phyloP scores from a whole-genome alignment of 805 yeast genomes.

The Saturnispora besseyi region DNA sequence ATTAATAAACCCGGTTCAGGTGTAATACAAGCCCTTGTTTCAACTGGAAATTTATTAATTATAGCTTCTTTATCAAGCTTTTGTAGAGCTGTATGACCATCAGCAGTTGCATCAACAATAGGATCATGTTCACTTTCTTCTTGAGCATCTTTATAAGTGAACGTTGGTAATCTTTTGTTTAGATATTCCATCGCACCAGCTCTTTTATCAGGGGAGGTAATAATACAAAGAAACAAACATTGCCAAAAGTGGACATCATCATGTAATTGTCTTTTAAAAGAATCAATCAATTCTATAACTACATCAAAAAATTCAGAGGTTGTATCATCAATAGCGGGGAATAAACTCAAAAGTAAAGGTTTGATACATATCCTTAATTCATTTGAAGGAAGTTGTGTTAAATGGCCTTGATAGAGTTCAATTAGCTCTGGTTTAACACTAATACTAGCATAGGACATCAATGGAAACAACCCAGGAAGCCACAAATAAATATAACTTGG shows the following conservation, averaged over 20 bases:
- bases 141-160: constrained; percentile 19
- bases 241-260: constrained; percentile 85
- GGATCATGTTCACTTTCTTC: constrained; percentile 5
- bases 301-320: constrained; percentile 71
- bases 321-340: constrained; percentile 91
- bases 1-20: constrained; percentile 77
- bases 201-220: constrained; percentile 71
- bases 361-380: constrained; percentile 48
- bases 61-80: constrained; percentile 19
- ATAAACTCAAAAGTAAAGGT: constrained; percentile 62
- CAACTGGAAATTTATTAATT: constrained; percentile 22
- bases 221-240: constrained; percentile 60
- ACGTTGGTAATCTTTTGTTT: constrained; percentile 52
- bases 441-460: constrained; percentile 81
- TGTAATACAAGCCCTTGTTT: constrained; percentile 49
- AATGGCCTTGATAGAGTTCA: constrained; percentile 45
- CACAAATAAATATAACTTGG: constrained; percentile 57
- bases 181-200: constrained; percentile 81
- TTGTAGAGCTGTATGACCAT: background rate
- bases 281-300: constrained; percentile 50
- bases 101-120: background rate
- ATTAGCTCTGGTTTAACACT: constrained; percentile 76
- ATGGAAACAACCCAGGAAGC: constrained; percentile 89
- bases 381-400: constrained; percentile 43
- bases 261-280: constrained; percentile 43